Percentiles rank a stretch among this genome's conserved stretches.
These are phyloP conservation scores for Monosporascus sp. DNA, from an alignment of 2,329 filamentous ascomycete genomes.

Conservation along the genomic window DNA sequence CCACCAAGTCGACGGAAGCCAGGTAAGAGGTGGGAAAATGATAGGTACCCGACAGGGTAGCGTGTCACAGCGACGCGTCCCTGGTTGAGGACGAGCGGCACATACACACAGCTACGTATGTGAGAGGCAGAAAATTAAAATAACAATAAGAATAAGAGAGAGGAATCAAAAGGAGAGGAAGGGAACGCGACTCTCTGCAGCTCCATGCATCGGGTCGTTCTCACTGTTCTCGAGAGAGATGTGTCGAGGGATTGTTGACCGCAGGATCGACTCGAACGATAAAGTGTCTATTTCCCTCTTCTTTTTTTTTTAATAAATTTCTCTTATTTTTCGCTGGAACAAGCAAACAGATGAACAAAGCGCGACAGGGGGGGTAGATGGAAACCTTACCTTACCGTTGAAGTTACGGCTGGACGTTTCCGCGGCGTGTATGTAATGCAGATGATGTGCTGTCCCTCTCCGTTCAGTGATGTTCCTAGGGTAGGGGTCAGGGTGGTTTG, in stretches of 20 bases:
- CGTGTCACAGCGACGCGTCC: not conserved
- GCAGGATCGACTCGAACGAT: not conserved
- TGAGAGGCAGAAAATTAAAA: conserved; percentile 4
- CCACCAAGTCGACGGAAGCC: not conserved
- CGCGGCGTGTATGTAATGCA: not conserved
- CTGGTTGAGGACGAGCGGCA: not conserved
- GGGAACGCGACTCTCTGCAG: conserved; percentile 13
- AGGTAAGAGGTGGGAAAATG: not conserved
- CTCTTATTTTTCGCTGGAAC: not conserved
- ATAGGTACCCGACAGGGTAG: not conserved
- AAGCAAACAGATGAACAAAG: not conserved
- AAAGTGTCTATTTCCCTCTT: not conserved
- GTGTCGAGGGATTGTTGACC: not conserved
- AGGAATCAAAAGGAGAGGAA: conserved; percentile 18
- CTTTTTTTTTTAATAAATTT: not conserved
- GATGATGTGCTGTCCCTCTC: not conserved
- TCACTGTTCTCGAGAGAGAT: conserved; percentile 8
- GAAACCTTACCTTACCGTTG: not conserved
- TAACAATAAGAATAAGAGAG: conserved; percentile 7
- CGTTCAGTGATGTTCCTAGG: not conserved
- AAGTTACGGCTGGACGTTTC: not conserved
- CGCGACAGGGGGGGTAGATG: not conserved
- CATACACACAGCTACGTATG: not conserved
- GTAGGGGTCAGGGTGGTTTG: not conserved
- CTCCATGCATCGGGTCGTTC: conserved; percentile 12